Evolutionary conservation across 148 eudicot genomes (phyloP).

Genomic region (Tetragonia tetragonoides): DNA sequence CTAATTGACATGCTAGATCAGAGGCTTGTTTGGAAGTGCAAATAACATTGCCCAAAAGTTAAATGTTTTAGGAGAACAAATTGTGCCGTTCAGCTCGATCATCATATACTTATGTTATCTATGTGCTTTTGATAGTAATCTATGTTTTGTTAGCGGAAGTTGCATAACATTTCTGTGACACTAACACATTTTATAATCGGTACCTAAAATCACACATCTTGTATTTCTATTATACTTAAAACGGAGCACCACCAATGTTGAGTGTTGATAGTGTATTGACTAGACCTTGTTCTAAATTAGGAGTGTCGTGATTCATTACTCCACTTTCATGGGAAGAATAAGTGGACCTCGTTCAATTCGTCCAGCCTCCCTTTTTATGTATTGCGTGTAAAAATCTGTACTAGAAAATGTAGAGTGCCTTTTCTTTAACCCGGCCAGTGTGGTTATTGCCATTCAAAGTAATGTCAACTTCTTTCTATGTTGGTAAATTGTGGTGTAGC

Average conservation of each 20-base stretch:
- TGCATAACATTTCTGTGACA: too few relatives aligned
- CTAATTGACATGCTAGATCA: too few relatives aligned
- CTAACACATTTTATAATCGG: too few relatives aligned
- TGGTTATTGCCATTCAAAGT: not conserved
- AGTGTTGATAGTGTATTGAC: constrained; percentile 11
- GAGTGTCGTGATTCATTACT: constrained; percentile 23
- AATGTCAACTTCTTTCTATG: not conserved
- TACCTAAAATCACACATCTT: too few relatives aligned
- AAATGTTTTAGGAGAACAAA: not conserved
- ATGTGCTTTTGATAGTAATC: too few relatives aligned
- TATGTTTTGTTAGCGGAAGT: too few relatives aligned
- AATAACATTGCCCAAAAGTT: too few relatives aligned
- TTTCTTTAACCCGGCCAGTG: not conserved
- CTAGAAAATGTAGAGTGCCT: too few relatives aligned
- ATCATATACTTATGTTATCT: too few relatives aligned
- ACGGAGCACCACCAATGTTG: not conserved
- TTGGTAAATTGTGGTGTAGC: not conserved
- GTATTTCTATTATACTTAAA: not conserved
- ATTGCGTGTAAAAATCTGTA: constrained; percentile 7
- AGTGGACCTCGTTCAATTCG: not conserved
- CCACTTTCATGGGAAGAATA: constrained; percentile 10
- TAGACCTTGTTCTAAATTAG: not conserved
- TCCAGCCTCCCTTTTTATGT: not conserved
- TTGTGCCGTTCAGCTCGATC: too few relatives aligned
- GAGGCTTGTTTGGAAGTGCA: too few relatives aligned